Evolutionary conservation across 306 rosid species (phyloP), one percentile per base, ranked within the genome.

Genomic region (Lupinus albus): DNA sequence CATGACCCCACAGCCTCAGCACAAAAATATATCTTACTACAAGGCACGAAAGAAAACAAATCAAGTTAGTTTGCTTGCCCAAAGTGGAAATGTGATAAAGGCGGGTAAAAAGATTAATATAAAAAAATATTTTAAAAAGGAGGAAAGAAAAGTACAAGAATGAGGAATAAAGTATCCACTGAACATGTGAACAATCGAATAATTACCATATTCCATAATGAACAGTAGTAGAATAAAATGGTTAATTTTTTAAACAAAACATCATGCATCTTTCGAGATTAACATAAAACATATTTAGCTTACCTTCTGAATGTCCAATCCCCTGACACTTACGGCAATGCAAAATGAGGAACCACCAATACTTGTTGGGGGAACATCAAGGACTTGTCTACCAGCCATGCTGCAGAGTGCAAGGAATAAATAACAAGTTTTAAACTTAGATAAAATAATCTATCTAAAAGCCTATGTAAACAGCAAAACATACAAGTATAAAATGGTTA

Each of bases 361-460:
- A 56, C 71, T 85, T 45, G 85, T 52, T 1, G 84, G 80, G 67
- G 96, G 97, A 68, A 91, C 89, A 68, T 88, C 96, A 68, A 75
- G 78, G 60, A 91, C 83, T 79, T 91, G 97, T 78, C 86, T 83
- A 46, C 97, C 94, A 75, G 97, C 89, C 85, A 91, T 84, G 82
- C 97, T 91, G 91, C 74, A 78, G 44, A 70, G 78, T 28, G 63
- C 70, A 69, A 75, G 61, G 50, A 25, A 45, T 47, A 51, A 45
- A 59, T 74, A 55, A 38, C 57, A 68, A 21, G 13, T 67, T 52
- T 2, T n/a, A n/a, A n/a, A 12, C 20, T 32, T 48, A 6, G 4
- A 51, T 12, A 17, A 48, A 17, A 36, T 14, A 36, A 7, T 80
- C 33, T 39, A 14, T 44, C 51, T 32, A 70, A 64, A 21, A 25